A percentile compares a stretch with the other conserved stretches of the same genome.
phyloP scores from a whole-genome alignment of 768 basidiomycete genomes.

The Termitomyces sp. region DNA sequence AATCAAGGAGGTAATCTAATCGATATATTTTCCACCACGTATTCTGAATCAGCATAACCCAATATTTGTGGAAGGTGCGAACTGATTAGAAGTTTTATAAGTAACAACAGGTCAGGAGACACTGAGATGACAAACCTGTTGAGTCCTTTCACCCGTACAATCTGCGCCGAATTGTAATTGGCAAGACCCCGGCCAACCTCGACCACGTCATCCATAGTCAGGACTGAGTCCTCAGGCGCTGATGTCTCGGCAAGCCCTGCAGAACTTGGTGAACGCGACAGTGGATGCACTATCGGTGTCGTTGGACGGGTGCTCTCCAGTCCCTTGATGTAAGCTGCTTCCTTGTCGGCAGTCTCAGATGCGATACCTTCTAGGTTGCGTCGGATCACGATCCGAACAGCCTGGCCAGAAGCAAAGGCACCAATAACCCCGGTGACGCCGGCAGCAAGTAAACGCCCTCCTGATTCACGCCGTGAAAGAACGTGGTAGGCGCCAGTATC shows the following conservation, averaged over 20 bases:
- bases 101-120: constrained; percentile 4
- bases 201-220: constrained; percentile 48
- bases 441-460: constrained; percentile 86
- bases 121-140: constrained; percentile 62
- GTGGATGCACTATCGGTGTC: constrained; percentile 45
- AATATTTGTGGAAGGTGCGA: constrained; percentile 73
- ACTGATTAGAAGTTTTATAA: constrained; percentile 33
- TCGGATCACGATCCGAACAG: constrained; percentile 75
- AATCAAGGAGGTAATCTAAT: constrained; percentile 52
- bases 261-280: constrained; percentile 29
- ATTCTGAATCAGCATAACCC: constrained; percentile 94
- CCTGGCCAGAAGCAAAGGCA: constrained; percentile 90
- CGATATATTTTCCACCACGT: constrained; percentile 94
- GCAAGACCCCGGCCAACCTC: constrained; percentile 94
- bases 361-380: constrained; percentile 22
- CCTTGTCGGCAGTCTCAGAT: constrained; percentile 20
- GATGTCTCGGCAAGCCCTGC: constrained; percentile 21
- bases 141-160: constrained; percentile 78
- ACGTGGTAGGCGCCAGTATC: constrained; percentile 87
- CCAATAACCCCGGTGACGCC: constrained; percentile 87
- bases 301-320: constrained; percentile 45
- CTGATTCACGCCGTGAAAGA: constrained; percentile 78
- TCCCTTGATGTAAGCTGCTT: constrained; percentile 28
- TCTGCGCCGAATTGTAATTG: constrained; percentile 94
- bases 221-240: constrained; percentile 19